Percentiles rank a stretch among this genome's conserved stretches.
These are phyloP conservation scores for Helicostylum pulchrum DNA, from an alignment of 192 early-diverging fungal genomes.

Conservation along the genomic window DNA sequence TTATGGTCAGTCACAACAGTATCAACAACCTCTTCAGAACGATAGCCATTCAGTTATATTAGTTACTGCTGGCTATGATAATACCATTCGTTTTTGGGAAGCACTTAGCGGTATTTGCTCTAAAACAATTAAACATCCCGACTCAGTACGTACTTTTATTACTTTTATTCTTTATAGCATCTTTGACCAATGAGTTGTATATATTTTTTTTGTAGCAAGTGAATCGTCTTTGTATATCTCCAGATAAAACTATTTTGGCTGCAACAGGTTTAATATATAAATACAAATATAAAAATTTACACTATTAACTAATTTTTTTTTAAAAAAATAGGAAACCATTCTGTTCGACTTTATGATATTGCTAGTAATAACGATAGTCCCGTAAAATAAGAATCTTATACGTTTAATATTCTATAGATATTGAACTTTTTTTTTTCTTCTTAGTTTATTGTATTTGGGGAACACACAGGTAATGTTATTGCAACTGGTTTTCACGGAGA, in stretches of 20 bases:
- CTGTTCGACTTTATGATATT: constrained; percentile 81
- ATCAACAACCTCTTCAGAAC: constrained; percentile 39
- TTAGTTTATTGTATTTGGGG: constrained; percentile 56
- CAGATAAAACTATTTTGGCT: constrained; percentile 82
- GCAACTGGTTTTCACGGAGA: constrained; percentile 65
- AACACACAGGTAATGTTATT: constrained; percentile 59
- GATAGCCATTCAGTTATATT: constrained; percentile 56
- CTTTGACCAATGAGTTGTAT: too few species aligned
- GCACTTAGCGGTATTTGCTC: constrained; percentile 61
- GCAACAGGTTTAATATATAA: constrained; percentile 59
- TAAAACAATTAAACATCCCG: constrained; percentile 75
- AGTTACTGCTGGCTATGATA: constrained; percentile 79
- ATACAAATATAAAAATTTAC: not conserved
- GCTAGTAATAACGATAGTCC: constrained; percentile 75
- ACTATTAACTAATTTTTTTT: too few species aligned
- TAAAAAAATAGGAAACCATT: constrained; percentile 61
- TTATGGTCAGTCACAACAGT: constrained; percentile 39
- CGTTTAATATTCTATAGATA: not conserved
- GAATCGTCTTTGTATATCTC: constrained; percentile 81
- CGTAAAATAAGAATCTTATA: constrained; percentile 37
- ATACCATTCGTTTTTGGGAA: constrained; percentile 75
- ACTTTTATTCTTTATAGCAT: not conserved
- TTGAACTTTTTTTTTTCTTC: not conserved
- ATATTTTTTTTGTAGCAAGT: constrained; percentile 67
- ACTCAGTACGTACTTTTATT: constrained; percentile 54